Percentiles rank a stretch among this genome's conserved stretches.
Conservation (phyloP, 2,329 filamentous ascomycete genomes). For the Botrytis pseudocinerea region DNA sequence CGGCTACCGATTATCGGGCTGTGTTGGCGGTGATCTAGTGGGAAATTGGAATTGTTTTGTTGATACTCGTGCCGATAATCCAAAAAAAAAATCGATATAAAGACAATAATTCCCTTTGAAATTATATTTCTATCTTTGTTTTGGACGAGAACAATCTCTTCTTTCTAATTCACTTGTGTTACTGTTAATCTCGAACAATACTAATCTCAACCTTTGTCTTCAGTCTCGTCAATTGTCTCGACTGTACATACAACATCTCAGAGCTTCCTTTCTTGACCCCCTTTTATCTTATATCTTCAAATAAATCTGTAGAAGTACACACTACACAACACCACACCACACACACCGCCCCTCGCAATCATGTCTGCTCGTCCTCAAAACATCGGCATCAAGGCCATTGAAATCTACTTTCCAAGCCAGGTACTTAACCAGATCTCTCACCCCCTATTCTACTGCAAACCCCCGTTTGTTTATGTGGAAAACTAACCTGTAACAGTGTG, state of each 20-base stretch:
- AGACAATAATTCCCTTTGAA: not conserved
- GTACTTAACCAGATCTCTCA: constrained; percentile 50
- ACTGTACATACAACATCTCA: constrained; percentile 16
- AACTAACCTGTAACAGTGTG: constrained; percentile 59
- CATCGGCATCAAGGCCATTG: constrained; percentile 91
- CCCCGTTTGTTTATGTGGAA: not conserved
- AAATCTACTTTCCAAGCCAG: constrained; percentile 85
- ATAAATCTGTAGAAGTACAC: constrained; percentile 24
- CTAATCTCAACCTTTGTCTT: constrained; percentile 20
- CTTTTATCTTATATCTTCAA: not conserved
- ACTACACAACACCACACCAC: constrained; percentile 20
- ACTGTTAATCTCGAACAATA: constrained; percentile 18
- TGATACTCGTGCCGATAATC: not conserved
- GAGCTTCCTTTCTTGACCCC: not conserved
- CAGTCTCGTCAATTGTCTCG: constrained; percentile 9
- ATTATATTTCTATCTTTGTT: too few relatives aligned
- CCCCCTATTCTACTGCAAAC: not conserved
- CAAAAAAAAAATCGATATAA: not conserved
- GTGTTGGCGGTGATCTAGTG: constrained; percentile 13
- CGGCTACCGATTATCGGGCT: constrained; percentile 17
- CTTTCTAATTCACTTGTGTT: not conserved
- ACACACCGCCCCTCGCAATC: constrained; percentile 33
- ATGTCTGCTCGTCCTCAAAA: constrained; percentile 81
- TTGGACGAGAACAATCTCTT: not conserved
- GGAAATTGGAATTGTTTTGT: constrained; percentile 9